Evolutionary conservation across 495 filamentous ascomycete genomes (phyloP).

Genomic region (Friedmanniomyces simplex): DNA sequence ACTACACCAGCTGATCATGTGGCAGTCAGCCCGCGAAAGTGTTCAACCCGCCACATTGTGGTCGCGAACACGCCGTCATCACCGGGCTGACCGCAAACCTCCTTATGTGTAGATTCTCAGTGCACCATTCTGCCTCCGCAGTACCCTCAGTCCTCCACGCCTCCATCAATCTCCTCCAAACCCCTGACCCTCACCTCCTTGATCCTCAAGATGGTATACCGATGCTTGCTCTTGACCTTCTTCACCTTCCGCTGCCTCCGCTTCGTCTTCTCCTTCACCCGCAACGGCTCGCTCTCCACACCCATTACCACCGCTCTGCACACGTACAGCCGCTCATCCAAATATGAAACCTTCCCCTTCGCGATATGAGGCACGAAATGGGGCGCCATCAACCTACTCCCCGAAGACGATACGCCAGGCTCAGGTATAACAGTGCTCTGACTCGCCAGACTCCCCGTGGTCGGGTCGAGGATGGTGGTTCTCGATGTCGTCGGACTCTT

Average conservation of each 20-base stretch:
- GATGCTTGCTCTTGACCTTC: conserved; percentile 71
- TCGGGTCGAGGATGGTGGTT: conserved; percentile 4
- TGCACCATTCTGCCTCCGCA: no score
- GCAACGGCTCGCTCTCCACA: conserved; percentile 76
- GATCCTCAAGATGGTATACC: conserved; percentile 74
- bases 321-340: conserved; percentile 73
- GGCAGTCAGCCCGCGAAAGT: no score
- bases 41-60: no score
- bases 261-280: conserved; percentile 89
- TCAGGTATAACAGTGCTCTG: conserved; percentile 1
- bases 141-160: not conserved
- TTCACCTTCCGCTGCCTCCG: conserved; percentile 64
- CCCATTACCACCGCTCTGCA: conserved; percentile 80
- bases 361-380: conserved; percentile 21
- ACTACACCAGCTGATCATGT: no score
- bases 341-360: conserved; percentile 33
- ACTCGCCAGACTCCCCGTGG: not conserved
- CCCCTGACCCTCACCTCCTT: conserved; percentile 64
- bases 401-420: not conserved
- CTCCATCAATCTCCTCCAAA: conserved; percentile 44
- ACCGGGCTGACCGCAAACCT: no score
- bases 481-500: conserved; percentile 8
- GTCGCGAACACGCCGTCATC: no score
- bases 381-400: conserved; percentile 1
- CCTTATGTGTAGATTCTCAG: no score